Evolutionary conservation across 192 early-diverging fungal species (phyloP), one percentile per base, ranked within the genome.

Genomic region (Coemansia sp.): DNA sequence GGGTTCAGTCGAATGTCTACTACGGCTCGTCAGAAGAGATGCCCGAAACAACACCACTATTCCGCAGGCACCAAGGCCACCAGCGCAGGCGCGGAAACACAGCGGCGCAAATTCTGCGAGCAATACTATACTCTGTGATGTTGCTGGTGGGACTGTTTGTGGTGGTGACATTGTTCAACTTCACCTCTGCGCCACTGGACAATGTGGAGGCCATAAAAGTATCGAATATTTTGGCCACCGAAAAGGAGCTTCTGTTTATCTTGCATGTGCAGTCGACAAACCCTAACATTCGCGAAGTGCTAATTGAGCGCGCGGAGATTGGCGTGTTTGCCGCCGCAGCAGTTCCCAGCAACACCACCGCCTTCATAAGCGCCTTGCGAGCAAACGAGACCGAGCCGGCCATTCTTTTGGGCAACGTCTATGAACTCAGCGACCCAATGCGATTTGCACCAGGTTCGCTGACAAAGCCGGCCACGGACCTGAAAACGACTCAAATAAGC

Each of bases 191-290:
- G 18, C 80, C 80, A 11, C 60, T 82, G 47, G 50, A 42, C 23
- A 74, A 80, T 5, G 78, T 82, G 17, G 63, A 59, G 30, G 71
- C 74, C 14, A 73, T 73, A 14, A 59, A 58, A 3, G 78, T 87
- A 34, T 65, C 77, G 14, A 68, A 81, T 41, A 82, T 87, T 4
- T 53, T 87, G 36, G 82, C 85, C 7, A 77, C 85, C 4, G 83
- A 87, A 22, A 85, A 84, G 59, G 84, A 85, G 56, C 66, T 87
- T 19, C 77, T 87, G 21, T 85, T 87, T 33, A 82, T 86, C 49
- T 53, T 87, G 45, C 80, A 85, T 50, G 59, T 87, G 8, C 56
- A 71, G 34, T 78, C 80, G 0, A 68, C 77, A 19, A 87, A 87
- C 46, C 65, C 60, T 8, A 84, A 84, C 42, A 63, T 80, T 31